Evolutionary conservation across 148 eudicot genomes (phyloP), one percentile per base, ranked within the genome.

Genomic region (Arbutus unedo): DNA sequence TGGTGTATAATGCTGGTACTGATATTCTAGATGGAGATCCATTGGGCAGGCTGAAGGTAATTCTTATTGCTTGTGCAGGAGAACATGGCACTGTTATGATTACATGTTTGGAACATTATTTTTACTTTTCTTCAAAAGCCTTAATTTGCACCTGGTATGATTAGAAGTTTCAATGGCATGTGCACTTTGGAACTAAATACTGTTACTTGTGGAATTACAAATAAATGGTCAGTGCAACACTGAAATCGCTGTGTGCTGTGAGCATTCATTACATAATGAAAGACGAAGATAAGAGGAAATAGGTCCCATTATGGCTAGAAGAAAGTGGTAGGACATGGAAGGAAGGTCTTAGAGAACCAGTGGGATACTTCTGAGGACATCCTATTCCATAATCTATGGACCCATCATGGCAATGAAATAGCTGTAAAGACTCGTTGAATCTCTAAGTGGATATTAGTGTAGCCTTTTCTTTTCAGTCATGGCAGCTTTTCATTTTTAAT

Each of bases 1-100:
- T 96, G 81, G 85, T 96, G 8, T 96, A 96, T 85, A 96, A 96
- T 86, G 99, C 97, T 87, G 99, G 99, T 74, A 96, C 99, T n/a
- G 98, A 96, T 86, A 92, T 94, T 84, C 85, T 96, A 82, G 98
- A 93, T 79, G 97, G 95, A 77, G 99, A 96, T 89, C 98, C 99
- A 53, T 56, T 96, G 87, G 99, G 99, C 81, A 78, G 85, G 85
- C 81, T 96, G 83, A 93, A 83, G 98, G 98, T 96, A 87, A 77
- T 79, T 47, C 59, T 19, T 3, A 67, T 19, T 15, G 47, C 38
- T 31, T 7, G 5, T 76, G 18, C 43, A 50, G 59, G 59, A 51
- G 59, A 76, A 51, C 18, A 51, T 76, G 74, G 31, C 19, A 68
- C 11, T 41, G 74, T 68, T 31, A 21, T 25, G 43, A 66, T 66